Conservation (phyloP, 2,329 filamentous ascomycete species). For the Sphaerulina vaccinii region DNA sequence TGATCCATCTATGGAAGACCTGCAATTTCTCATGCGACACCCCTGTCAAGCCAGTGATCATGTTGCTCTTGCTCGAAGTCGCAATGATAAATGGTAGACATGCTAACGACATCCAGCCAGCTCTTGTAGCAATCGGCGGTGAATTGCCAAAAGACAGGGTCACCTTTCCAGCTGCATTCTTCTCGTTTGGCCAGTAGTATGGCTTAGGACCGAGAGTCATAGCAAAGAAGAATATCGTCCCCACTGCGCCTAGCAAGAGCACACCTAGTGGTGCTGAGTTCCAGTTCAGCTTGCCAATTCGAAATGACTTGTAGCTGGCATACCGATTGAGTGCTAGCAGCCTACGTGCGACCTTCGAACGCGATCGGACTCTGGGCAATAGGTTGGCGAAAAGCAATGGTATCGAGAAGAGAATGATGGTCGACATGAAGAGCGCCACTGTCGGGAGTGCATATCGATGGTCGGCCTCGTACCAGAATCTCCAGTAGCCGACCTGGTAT, state of each 20-base stretch:
- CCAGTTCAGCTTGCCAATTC: constrained; percentile 39
- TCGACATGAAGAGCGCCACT: constrained; percentile 52
- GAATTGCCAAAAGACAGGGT: constrained; percentile 47
- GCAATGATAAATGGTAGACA: constrained; percentile 53
- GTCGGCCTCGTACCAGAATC: constrained; percentile 56
- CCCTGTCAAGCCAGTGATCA: constrained; percentile 55
- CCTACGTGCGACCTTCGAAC: constrained; percentile 22
- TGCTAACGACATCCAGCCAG: constrained; percentile 54
- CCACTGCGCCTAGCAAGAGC: constrained; percentile 42
- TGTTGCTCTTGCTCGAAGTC: constrained; percentile 52
- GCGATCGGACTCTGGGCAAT: constrained; percentile 2
- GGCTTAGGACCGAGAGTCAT: constrained; percentile 43
- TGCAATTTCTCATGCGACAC: constrained; percentile 59
- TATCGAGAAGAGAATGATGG: constrained; percentile 51
- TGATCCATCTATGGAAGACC: constrained; percentile 56
- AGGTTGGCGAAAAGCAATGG: constrained; percentile 35
- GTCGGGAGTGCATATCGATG: constrained; percentile 54
- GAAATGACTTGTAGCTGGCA: constrained; percentile 44
- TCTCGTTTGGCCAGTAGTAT: constrained; percentile 52
- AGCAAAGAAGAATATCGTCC: constrained; percentile 50
- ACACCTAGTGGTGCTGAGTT: constrained; percentile 49
- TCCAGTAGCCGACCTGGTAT: constrained; percentile 49
- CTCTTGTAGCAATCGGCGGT: constrained; percentile 54
- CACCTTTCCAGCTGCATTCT: constrained; percentile 15
- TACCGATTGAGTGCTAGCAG: constrained; percentile 42